Conservation (phyloP, 2,329 filamentous ascomycete genomes). For the Ophiocordyceps camponoti-rufipedis region DNA sequence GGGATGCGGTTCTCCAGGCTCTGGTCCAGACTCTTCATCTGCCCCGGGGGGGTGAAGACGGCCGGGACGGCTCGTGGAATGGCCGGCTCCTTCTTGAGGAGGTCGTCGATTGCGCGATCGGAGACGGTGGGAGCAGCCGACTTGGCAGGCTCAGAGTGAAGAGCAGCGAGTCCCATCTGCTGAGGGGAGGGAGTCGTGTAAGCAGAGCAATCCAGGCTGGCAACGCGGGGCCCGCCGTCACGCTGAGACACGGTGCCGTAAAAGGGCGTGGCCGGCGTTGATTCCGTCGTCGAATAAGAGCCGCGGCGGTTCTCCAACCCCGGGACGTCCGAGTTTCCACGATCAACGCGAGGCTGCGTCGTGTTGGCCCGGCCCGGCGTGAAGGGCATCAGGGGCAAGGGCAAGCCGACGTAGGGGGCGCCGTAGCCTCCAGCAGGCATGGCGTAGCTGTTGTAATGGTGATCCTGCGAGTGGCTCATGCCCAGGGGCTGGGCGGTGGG, state of each 20-base stretch:
- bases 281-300: conserved; percentile 51
- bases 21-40: conserved; percentile 79
- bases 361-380: conserved; percentile 30
- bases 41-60: conserved; percentile 67
- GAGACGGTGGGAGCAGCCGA: conserved; percentile 16
- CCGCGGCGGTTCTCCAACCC: conserved; percentile 46
- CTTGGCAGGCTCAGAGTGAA: conserved; percentile 25
- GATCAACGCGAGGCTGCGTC: conserved; percentile 26
- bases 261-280: conserved; percentile 46
- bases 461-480: conserved; percentile 15
- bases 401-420: conserved; percentile 18
- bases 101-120: conserved; percentile 39
- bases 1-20: conserved; percentile 82
- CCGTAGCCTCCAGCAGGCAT: conserved; percentile 15
- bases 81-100: conserved; percentile 58
- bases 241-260: conserved; percentile 39
- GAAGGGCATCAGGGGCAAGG: conserved; percentile 26
- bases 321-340: conserved; percentile 34
- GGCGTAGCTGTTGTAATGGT: conserved; percentile 14
- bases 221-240: conserved; percentile 40
- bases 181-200: conserved; percentile 52
- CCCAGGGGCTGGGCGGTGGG: conserved; percentile 15
- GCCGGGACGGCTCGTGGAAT: conserved; percentile 84
- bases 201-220: conserved; percentile 40
- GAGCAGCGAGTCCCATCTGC: conserved; percentile 26